Evolutionary conservation across 75 land plant species (phyloP), one percentile per base, ranked within the genome.

Genomic region (Azolla pinnata): DNA sequence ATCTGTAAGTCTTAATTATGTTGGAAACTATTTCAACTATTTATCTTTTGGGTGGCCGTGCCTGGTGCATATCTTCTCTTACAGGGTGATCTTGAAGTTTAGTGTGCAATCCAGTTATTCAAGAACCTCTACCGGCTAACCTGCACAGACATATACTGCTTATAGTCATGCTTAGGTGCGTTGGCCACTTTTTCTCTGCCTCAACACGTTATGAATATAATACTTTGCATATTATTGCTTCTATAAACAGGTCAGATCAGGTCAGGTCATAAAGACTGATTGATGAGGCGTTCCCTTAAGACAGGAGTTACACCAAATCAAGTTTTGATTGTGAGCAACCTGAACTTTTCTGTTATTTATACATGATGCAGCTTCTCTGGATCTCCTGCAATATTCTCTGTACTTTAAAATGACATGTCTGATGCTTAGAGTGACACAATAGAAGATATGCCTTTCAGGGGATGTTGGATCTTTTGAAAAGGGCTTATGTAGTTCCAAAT

Each of bases 81-180:
- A 46, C 49, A 46, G 49, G 49, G 12, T 3, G 12, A 4, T 46
- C 21, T 18, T 46, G 49, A 18, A 2, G 23, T 23, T 46, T 46
- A 46, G 49, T 17, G 21, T 46, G n/a, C 49, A 46, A 46, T 46
- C 21, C 23, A 46, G n/a, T 46, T 46, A 18, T 46, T 46, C 49
- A 17, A 46, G 49, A 46, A 46, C 49, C 49, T 14, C 23, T 46
- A 4, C 21, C 49, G 12, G 49, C 12, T 4, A 18, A 18, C 49
- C n/a, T 18, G 21, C 49, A 46, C 3, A 46, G 23, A 18, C n/a
- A 46, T 18, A 46, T 46, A 18, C 4, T 46, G 49, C 10, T 46
- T 46, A 2, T 46, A 46, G 49, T 23, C 21, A 23, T 14, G 23
- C 14, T 3, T 46, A 46, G 49, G 49, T 46, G 49, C 49, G 49